Base-by-base conservation (phyloP, 352 stramenopile genomes). In the Phytophthora gonapodyides region DNA sequence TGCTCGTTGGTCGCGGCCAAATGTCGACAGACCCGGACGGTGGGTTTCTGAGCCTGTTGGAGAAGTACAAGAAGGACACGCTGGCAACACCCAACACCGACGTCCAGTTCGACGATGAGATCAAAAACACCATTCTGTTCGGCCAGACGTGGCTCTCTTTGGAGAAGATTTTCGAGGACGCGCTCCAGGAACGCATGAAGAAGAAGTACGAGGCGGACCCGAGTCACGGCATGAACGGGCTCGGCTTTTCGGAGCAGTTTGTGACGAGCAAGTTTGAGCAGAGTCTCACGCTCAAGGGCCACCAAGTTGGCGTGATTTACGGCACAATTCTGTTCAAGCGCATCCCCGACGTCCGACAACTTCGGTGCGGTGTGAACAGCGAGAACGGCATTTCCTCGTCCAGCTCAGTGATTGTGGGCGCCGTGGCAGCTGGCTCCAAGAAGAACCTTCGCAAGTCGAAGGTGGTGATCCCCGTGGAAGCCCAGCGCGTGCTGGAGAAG, bases 131-230 rank as follows among this genome's bases (percentile, higher is more conserved):
- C 3, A 71, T 91, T 15, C 56, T 96, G 27, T 96, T 95, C 61
- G 87, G 87, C 0, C 87, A 96, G 67, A 95, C 85, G 21, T 96
- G 87, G 87, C 62, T 96, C 8, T 95, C 87, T 38, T 60, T 95
- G 31, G 87, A 96, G 61, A 96, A 96, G 57, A 88, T 86, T 36
- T 96, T 94, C 61, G 87, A 96, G 78, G 87, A 96, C 60, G 87
- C 86, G 0, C 68, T 96, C 2, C 87, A 94, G 59, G 87, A 96
- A 51, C 78, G 86, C 34, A 85, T 95, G 51, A 93, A 92, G 59
- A 89, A 88, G 55, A 86, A 80, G 37, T 73, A 80, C 33, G 84
- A 92, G 44, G 53, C 74, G 6, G 75, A 88, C 41, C 46, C 80
- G 2, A 64, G 49, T 15, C 24, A 62, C 0, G 61, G 74, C 19